phyloP scores from a whole-genome alignment of 306 rosid genomes.

The Canavalia ensiformis region DNA sequence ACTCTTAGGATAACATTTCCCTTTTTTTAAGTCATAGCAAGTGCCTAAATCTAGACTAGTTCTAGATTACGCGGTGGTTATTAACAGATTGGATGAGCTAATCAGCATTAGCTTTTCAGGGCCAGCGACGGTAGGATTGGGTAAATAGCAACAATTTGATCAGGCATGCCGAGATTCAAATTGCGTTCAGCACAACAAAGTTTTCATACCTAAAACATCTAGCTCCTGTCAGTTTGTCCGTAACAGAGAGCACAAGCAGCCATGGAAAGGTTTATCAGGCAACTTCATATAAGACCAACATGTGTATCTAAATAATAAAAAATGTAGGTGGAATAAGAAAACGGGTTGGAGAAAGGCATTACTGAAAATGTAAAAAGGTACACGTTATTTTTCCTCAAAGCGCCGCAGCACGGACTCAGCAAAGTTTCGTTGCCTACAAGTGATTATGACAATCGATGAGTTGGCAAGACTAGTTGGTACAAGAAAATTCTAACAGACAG shows the following conservation, averaged over 20 bases:
- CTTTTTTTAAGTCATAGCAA: too few relatives aligned
- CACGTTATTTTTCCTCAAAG: conserved; percentile 66
- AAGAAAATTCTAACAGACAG: conserved; percentile 3
- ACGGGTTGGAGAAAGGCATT: not conserved
- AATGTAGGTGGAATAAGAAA: not conserved
- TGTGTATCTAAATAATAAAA: not conserved
- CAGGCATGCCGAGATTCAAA: not conserved
- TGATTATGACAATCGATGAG: conserved; percentile 23
- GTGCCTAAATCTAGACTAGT: not conserved
- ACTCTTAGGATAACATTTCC: too few relatives aligned
- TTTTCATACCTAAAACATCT: not conserved
- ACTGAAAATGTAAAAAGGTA: not conserved
- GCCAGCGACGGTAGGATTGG: not conserved
- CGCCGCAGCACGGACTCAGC: conserved; percentile 74
- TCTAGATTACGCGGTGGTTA: not conserved
- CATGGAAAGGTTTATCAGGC: not conserved
- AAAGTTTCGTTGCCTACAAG: conserved; percentile 80
- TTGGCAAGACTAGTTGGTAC: not conserved
- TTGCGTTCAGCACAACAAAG: not conserved
- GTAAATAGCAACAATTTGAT: not conserved
- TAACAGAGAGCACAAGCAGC: not conserved
- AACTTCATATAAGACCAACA: not conserved
- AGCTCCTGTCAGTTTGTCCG: conserved; percentile 12
- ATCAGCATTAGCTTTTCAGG: not conserved
- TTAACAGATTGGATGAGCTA: not conserved